Conservation (phyloP, 2,329 filamentous ascomycete species). For the Paecilomyces sp. region DNA sequence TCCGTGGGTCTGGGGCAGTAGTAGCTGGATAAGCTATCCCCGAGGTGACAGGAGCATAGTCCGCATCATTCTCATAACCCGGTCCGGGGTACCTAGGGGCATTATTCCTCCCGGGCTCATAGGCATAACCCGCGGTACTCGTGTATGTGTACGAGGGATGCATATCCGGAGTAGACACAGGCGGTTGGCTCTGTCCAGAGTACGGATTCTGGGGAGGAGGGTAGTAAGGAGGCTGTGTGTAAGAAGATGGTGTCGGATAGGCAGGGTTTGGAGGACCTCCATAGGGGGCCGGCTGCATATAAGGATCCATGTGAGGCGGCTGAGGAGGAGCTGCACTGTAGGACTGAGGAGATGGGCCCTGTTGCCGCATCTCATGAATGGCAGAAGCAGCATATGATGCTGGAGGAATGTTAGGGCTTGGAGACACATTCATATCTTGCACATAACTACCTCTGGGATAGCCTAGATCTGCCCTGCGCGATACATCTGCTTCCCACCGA, state of each 20-base stretch:
- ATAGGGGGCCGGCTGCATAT: conserved; percentile 24
- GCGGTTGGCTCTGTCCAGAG: conserved; percentile 25
- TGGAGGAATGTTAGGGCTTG: conserved; percentile 31
- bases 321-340: conserved; percentile 27
- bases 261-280: conserved; percentile 24
- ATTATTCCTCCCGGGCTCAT: conserved; percentile 30
- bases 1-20: conserved; percentile 34
- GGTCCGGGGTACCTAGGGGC: conserved; percentile 35
- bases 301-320: conserved; percentile 27
- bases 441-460: conserved; percentile 36
- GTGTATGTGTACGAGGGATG: conserved; percentile 34
- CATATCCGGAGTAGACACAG: conserved; percentile 31
- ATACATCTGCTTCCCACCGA: conserved; percentile 42
- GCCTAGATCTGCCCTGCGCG: conserved; percentile 32
- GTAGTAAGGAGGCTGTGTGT: conserved; percentile 9
- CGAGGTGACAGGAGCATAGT: conserved; percentile 34
- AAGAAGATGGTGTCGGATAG: conserved; percentile 18
- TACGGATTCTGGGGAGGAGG: conserved; percentile 18
- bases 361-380: conserved; percentile 31
- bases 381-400: conserved; percentile 28
- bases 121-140: conserved; percentile 24
- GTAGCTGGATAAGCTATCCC: conserved; percentile 34
- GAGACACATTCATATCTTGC: conserved; percentile 29
- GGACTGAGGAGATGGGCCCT: conserved; percentile 29
- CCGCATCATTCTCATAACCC: conserved; percentile 34